phyloP scores from a whole-genome alignment of 345 rosid genomes.

The Eucalyptus victrix region DNA sequence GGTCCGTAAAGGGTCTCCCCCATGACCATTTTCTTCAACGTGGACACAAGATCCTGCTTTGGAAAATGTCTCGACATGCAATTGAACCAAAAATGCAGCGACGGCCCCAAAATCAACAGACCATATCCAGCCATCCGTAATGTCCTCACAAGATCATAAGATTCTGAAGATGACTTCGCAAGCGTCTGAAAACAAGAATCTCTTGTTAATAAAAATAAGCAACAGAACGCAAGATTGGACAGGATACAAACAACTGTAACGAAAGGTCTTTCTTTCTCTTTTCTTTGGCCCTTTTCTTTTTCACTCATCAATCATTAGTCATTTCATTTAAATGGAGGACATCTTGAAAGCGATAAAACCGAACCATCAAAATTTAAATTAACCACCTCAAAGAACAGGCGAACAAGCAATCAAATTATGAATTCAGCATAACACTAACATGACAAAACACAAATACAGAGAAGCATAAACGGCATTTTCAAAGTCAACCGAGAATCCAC shows the following conservation, averaged over 20 bases:
- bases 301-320: background rate
- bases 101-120: slow-evolving; percentile 60
- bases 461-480: background rate
- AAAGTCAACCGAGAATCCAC: background rate
- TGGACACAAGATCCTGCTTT: slow-evolving; percentile 56
- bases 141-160: slow-evolving; percentile 73
- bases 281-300: background rate
- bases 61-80: slow-evolving; percentile 66
- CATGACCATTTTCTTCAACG: slow-evolving; percentile 80
- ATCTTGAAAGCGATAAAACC: background rate
- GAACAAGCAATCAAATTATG: background rate
- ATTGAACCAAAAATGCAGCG: slow-evolving; percentile 82
- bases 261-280: background rate
- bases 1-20: slow-evolving; percentile 76
- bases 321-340: background rate
- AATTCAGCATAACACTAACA: background rate
- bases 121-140: slow-evolving; percentile 87
- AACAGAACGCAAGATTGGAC: background rate
- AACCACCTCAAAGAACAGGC: background rate
- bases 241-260: background rate
- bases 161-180: slow-evolving; percentile 12
- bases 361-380: background rate
- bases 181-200: slow-evolving; percentile 23
- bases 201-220: background rate
- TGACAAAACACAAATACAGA: background rate